Evolutionary conservation across 2,329 filamentous ascomycete species (phyloP).

Genomic region (Aspergillus unguis): DNA sequence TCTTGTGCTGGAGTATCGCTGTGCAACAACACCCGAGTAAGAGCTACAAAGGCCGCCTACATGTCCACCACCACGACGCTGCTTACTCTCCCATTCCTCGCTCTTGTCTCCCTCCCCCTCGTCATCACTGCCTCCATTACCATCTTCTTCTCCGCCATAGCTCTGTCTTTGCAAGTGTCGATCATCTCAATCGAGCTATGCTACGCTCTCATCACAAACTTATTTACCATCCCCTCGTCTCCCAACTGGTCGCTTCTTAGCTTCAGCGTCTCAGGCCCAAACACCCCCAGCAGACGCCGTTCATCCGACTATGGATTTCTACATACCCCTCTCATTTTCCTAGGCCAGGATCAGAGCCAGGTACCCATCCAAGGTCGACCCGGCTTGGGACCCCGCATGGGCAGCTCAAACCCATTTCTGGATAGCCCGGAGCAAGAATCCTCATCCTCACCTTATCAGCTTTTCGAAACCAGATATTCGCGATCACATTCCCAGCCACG

Average conservation of each 20-base stretch:
- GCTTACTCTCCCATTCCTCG: slow-evolving; percentile 60
- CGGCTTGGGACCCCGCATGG: slow-evolving; percentile 5
- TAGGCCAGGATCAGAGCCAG: neutral
- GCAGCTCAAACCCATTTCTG: slow-evolving; percentile 6
- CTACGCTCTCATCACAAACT: slow-evolving; percentile 56
- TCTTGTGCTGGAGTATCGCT: neutral
- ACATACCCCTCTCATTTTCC: neutral
- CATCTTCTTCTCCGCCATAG: slow-evolving; percentile 58
- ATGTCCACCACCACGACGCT: slow-evolving; percentile 30
- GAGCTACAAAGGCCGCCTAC: slow-evolving; percentile 14
- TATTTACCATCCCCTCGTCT: slow-evolving; percentile 42
- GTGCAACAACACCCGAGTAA: neutral
- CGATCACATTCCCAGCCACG: slow-evolving; percentile 17
- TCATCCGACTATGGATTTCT: slow-evolving; percentile 23
- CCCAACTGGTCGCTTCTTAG: slow-evolving; percentile 27
- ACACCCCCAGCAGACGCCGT: slow-evolving; percentile 24
- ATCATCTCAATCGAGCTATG: slow-evolving; percentile 63
- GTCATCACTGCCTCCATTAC: slow-evolving; percentile 62
- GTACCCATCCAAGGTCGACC: slow-evolving; percentile 1
- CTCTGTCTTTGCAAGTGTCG: slow-evolving; percentile 59
- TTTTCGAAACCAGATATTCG: slow-evolving; percentile 3
- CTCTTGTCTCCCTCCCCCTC: slow-evolving; percentile 61
- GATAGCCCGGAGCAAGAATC: neutral
- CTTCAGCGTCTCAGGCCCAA: slow-evolving; percentile 29
- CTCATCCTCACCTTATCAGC: neutral